Evolutionary conservation across 2,329 filamentous ascomycete species (phyloP).

Genomic region (Phialophora chinensis): DNA sequence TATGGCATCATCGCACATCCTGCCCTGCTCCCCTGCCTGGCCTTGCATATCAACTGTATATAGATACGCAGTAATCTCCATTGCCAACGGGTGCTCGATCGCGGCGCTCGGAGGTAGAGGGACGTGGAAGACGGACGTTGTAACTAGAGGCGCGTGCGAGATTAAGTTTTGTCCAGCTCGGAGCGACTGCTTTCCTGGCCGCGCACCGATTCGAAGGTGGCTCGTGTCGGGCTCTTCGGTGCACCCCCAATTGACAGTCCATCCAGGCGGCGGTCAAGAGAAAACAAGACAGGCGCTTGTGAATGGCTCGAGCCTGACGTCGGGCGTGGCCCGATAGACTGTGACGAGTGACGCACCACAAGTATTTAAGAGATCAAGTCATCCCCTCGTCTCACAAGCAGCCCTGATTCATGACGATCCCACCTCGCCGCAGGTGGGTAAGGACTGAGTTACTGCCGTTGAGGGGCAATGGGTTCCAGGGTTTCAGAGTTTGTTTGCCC

Average conservation of each 20-base stretch:
- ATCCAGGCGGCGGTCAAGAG: background rate
- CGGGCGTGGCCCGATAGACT: slow-evolving; percentile 5
- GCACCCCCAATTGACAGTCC: background rate
- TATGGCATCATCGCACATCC: slow-evolving; percentile 10
- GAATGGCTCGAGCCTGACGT: background rate
- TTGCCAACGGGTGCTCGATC: background rate
- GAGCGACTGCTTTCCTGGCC: too few relatives aligned
- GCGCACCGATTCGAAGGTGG: background rate
- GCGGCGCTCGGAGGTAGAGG: background rate
- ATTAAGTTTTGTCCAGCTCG: background rate
- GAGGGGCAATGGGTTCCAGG: slow-evolving; percentile 5
- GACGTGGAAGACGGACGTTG: background rate
- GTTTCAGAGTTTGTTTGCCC: slow-evolving; percentile 23
- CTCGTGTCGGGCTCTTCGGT: background rate
- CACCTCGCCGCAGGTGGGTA: background rate
- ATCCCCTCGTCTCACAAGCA: background rate
- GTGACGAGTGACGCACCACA: slow-evolving; percentile 5
- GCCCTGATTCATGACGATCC: too few relatives aligned
- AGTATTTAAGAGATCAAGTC: slow-evolving; percentile 16
- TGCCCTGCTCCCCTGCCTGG: slow-evolving; percentile 8
- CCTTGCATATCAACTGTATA: slow-evolving; percentile 14
- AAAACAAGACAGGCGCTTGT: background rate
- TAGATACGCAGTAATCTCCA: background rate
- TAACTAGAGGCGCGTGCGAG: background rate
- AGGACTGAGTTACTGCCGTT: background rate